Conservation (phyloP, 2,329 filamentous ascomycete genomes). For the Incumbomyces lentus region DNA sequence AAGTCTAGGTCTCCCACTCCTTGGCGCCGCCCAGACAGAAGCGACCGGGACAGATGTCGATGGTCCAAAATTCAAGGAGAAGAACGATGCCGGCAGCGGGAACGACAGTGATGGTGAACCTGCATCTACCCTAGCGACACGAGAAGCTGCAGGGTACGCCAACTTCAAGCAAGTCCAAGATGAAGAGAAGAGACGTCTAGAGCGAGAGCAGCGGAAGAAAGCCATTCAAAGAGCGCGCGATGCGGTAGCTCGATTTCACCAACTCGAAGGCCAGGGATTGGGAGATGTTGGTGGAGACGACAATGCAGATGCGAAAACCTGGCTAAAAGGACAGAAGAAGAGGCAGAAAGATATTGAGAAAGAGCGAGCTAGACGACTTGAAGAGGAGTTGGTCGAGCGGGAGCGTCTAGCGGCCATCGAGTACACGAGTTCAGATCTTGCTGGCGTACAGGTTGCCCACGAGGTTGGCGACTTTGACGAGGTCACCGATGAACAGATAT, state of each 20-base stretch:
- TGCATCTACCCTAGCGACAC: conserved; percentile 71
- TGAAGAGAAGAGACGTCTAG: conserved; percentile 54
- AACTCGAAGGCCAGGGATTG: conserved; percentile 72
- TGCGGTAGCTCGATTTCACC: conserved; percentile 61
- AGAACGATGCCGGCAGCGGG: conserved; percentile 19
- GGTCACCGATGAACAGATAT: conserved; percentile 56
- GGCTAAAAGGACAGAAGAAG: conserved; percentile 86
- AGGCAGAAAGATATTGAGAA: conserved; percentile 79
- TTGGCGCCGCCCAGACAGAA: conserved; percentile 18
- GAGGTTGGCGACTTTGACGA: conserved; percentile 73
- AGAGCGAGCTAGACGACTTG: conserved; percentile 57
- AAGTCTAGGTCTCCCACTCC: conserved; percentile 19
- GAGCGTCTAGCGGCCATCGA: conserved; percentile 59
- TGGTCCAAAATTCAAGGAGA: conserved; percentile 48
- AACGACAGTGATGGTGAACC: conserved; percentile 54
- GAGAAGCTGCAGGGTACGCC: conserved; percentile 32
- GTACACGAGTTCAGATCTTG: conserved; percentile 76
- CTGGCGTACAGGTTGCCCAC: conserved; percentile 85
- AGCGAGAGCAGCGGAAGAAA: conserved; percentile 66
- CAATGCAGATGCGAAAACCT: conserved; percentile 66
- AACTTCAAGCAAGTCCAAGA: conserved; percentile 52
- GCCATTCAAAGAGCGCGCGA: conserved; percentile 83
- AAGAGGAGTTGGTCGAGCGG: conserved; percentile 68
- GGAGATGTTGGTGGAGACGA: conserved; percentile 57
- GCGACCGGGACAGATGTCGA: conserved; percentile 11